Evolutionary conservation across 352 stramenopile genomes (phyloP), one percentile per base, ranked within the genome.

Genomic region (Globisporangium camurandrum): DNA sequence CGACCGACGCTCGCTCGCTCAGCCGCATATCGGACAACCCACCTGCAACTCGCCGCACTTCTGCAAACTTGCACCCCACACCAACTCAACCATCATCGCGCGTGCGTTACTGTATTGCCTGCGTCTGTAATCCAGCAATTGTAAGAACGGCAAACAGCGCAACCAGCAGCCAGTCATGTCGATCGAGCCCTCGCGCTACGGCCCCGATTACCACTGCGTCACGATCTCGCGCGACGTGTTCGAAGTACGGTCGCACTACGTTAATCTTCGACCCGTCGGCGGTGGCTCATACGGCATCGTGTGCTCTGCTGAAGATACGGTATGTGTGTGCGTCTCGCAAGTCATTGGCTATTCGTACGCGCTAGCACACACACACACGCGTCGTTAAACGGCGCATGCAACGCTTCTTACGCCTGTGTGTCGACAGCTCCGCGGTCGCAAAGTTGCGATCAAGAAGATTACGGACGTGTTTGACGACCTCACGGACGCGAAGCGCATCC

Each of bases 401-500:
- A 16, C n/a, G 23, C 26, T 19, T 34, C 12, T 36, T 6, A 28
- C 20, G 44, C 28, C 22, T 22, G 19, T n/a, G 4, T 37, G 16
- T 4, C 4, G 51, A 26, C 48, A 95, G 84, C 44, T 93, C 4
- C 82, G 84, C 9, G 82, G 78, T 17, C 77, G 82, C 46, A 91
- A 91, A 56, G 81, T 95, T 34, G 84, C 87, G 24, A 95, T 97
- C 56, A 96, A 96, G 67, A 96, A 96, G 64, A 93, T 97, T 64
- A 92, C 82, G 3, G 81, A 95, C 61, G 83, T 92, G n/a, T 96
- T 96, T 53, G 69, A 92, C 36, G 86, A 97, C 57, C 72, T 97
- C 36, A 88, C 89, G 22, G 89, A 97, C 51, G 89, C 89, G 46
- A 97, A 97, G 67, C 80, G 88, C 20, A 97, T 97, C 40, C 56